Evolutionary conservation across 2,329 filamentous ascomycete genomes (phyloP).

Genomic region (Leptosphaerulina australis): DNA sequence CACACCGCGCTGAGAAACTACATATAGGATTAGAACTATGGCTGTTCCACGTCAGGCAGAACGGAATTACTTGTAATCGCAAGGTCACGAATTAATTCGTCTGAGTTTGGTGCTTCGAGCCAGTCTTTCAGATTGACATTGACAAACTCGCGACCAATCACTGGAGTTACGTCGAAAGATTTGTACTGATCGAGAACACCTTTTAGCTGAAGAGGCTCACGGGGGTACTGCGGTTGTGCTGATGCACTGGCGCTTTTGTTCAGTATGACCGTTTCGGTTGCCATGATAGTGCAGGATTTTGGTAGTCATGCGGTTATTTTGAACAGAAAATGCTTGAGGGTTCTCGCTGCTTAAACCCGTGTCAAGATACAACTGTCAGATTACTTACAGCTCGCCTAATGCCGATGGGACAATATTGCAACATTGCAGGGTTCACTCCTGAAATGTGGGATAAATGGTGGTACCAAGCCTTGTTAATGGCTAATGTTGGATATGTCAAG

Average conservation of each 20-base stretch:
- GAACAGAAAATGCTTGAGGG: neutral
- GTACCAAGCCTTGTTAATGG: constrained; percentile 3
- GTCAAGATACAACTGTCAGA: neutral
- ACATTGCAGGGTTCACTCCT: constrained; percentile 6
- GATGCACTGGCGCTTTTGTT: constrained; percentile 13
- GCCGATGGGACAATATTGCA: constrained; percentile 6
- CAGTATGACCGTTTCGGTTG: constrained; percentile 25
- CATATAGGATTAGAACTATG: neutral
- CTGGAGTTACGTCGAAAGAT: constrained; percentile 65
- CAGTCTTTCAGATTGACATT: constrained; percentile 67
- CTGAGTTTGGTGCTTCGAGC: constrained; percentile 66
- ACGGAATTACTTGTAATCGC: constrained; percentile 51
- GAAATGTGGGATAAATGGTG: neutral
- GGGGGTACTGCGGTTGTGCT: constrained; percentile 12
- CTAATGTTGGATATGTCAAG: neutral
- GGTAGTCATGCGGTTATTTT: neutral
- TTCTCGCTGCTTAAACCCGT: neutral
- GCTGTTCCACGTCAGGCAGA: too few species aligned
- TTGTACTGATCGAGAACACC: constrained; percentile 60
- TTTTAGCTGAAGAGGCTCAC: constrained; percentile 39
- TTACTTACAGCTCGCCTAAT: neutral
- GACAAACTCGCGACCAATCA: constrained; percentile 67
- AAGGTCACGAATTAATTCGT: constrained; percentile 68
- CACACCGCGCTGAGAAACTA: constrained; percentile 60
- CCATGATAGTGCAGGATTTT: constrained; percentile 10